Evolutionary conservation across 148 eudicot species (phyloP), one percentile per base, ranked within the genome.

Genomic region (Persicaria maculosa): DNA sequence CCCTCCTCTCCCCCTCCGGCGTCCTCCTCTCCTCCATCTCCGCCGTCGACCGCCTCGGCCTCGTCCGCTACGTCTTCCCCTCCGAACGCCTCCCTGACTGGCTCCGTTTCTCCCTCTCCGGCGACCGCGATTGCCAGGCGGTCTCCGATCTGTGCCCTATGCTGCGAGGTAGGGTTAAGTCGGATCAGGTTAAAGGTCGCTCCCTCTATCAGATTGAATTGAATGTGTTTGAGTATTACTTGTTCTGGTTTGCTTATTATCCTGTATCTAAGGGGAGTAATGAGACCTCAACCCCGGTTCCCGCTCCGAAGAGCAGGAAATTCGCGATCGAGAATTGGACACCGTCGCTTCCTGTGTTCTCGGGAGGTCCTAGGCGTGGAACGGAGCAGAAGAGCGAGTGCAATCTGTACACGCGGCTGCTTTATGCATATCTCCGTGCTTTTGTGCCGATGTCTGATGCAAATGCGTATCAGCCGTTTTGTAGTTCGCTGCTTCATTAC

Each of bases 171-270:
- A 87, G 87, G 81, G 57, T 91, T 45, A 82, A 76, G 72, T 88
- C 81, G 36, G 93, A 84, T 78, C 80, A 78, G 50, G 47, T 75
- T 58, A 86, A 85, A 72, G 93, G 86, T 15, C 75, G 75, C 54
- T 77, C 74, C 73, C 46, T 43, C 1, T 65, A 36, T 7, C 93
- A 90, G 71, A 85, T 94, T 80, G 89, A 91, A 43, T 77, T 94
- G 84, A 90, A 94, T 83, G 90, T 94, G 72, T 91, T 94, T 71
- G 98, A 94, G 83, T 94, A 94, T 75, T 91, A 83, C 71, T 50
- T 91, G 72, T 94, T 94, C 59, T 94, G 98, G 98, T 91, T 94
- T 80, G 93, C 90, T 31, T 94, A 94, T 85, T 91, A 86, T 79
- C 98, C 98, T 68, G 90, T 94, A n/a, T 94, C 87, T 80, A 86